Evolutionary conservation across 2,329 filamentous ascomycete genomes (phyloP).

Genomic region (Madurella mycetomatis): DNA sequence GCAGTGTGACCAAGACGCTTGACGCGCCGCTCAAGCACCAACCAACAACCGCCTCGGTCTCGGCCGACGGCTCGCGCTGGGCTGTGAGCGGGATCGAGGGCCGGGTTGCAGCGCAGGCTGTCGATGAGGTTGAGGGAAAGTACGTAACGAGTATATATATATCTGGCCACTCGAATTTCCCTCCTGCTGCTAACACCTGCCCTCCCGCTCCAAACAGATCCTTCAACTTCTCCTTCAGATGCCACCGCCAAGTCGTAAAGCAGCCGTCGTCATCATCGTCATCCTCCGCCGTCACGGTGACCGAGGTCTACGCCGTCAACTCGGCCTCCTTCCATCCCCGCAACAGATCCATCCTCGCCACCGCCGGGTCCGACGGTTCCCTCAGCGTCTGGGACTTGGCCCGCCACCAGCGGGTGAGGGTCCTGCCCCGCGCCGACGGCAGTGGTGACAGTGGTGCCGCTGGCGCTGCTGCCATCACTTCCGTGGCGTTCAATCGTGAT

Average conservation of each 20-base stretch:
- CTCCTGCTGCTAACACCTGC: background rate
- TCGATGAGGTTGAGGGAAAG: slow-evolving; percentile 23
- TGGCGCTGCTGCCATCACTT: slow-evolving; percentile 47
- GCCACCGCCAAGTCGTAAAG: slow-evolving; percentile 29
- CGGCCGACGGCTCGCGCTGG: slow-evolving; percentile 29
- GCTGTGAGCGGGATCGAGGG: slow-evolving; percentile 31
- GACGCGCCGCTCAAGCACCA: slow-evolving; percentile 28
- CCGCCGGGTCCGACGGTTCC: slow-evolving; percentile 34
- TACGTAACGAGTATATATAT: too few relatives aligned
- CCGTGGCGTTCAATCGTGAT: slow-evolving; percentile 57
- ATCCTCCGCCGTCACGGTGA: background rate
- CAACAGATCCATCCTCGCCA: slow-evolving; percentile 25
- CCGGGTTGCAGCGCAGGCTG: slow-evolving; percentile 23
- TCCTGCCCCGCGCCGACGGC: slow-evolving; percentile 44
- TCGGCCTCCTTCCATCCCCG: slow-evolving; percentile 30
- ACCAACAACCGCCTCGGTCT: slow-evolving; percentile 27
- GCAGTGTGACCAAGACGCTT: slow-evolving; percentile 17
- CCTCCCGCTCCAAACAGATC: slow-evolving; percentile 10
- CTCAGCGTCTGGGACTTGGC: slow-evolving; percentile 54
- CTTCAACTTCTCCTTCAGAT: slow-evolving; percentile 30
- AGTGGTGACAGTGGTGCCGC: too few relatives aligned
- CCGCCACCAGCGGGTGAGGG: slow-evolving; percentile 46
- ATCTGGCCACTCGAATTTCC: too few relatives aligned
- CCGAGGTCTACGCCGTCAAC: slow-evolving; percentile 33
- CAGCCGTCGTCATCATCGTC: background rate